These are phyloP conservation scores for Tuber borchii DNA, from an alignment of 495 filamentous ascomycete species.

Conservation along the genomic window DNA sequence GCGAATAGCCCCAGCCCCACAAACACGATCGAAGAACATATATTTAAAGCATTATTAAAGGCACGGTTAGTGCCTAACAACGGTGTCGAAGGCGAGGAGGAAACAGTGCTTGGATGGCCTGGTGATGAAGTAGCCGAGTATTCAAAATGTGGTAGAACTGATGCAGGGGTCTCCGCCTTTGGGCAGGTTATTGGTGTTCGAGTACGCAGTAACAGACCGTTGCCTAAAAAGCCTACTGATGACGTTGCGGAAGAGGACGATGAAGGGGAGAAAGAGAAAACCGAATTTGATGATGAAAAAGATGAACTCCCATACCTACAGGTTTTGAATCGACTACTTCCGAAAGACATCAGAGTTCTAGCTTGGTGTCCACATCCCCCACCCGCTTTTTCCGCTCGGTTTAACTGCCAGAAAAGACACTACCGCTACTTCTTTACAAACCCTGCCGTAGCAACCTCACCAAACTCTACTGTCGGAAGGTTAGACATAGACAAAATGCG, in stretches of 20 bases:
- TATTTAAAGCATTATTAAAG: conserved; percentile 83
- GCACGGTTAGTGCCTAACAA: conserved; percentile 68
- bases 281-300: conserved; percentile 61
- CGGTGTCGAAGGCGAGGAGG: conserved; percentile 43
- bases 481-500: conserved; percentile 84
- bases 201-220: conserved; percentile 69
- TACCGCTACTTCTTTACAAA: conserved; percentile 98
- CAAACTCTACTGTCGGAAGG: conserved; percentile 52
- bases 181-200: conserved; percentile 83
- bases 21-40: conserved; percentile 79
- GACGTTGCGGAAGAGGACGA: conserved; percentile 4
- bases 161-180: conserved; percentile 90
- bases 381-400: conserved; percentile 77
- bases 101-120: conserved; percentile 46
- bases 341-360: conserved; percentile 78
- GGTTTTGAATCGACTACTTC: conserved; percentile 77
- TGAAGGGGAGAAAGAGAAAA: conserved; percentile 24
- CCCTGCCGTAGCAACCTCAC: conserved; percentile 58
- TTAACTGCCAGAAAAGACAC: conserved; percentile 78
- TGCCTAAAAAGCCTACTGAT: conserved; percentile 36
- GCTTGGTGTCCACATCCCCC: conserved; percentile 88
- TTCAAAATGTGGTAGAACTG: conserved; percentile 88
- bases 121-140: conserved; percentile 80
- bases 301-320: conserved; percentile 79
- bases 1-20: conserved; percentile 57